phyloP scores from a whole-genome alignment of 495 filamentous ascomycete genomes.

The Amniculicola lignicola region DNA sequence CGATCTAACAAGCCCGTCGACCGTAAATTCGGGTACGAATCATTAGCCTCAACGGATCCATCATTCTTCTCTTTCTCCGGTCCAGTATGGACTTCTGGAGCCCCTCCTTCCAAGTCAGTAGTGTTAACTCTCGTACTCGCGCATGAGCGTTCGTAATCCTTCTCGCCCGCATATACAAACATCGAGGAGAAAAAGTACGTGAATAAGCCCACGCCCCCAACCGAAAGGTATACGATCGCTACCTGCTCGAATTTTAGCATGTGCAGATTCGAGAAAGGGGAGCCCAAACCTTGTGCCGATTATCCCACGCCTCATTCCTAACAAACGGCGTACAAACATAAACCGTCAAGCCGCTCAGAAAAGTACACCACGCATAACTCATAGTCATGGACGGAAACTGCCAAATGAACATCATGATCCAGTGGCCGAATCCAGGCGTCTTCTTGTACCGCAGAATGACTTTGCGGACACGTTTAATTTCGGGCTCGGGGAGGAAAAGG shows the following conservation, averaged over 20 bases:
- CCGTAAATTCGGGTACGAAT: too few species aligned
- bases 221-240: conserved; percentile 23
- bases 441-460: conserved; percentile 25
- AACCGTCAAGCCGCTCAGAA: conserved; percentile 25
- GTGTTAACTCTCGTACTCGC: conserved; percentile 8
- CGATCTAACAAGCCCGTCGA: too few species aligned
- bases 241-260: conserved; percentile 6
- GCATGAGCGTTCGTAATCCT: conserved; percentile 19
- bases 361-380: conserved; percentile 29
- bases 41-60: too few species aligned
- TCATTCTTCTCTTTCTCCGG: too few species aligned
- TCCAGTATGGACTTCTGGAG: too few species aligned
- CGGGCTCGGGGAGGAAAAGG: conserved; percentile 8
- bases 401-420: conserved; percentile 30
- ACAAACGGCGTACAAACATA: conserved; percentile 28
- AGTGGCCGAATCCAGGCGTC: conserved; percentile 21
- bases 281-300: conserved; percentile 1
- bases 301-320: conserved; percentile 7
- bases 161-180: conserved; percentile 29
- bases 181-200: conserved; percentile 19
- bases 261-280: background rate
- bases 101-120: background rate
- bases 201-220: conserved; percentile 16
- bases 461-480: conserved; percentile 16
- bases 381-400: conserved; percentile 29